Base-by-base conservation (phyloP, 2,329 filamentous ascomycete species). In the Triangularia setosa region DNA sequence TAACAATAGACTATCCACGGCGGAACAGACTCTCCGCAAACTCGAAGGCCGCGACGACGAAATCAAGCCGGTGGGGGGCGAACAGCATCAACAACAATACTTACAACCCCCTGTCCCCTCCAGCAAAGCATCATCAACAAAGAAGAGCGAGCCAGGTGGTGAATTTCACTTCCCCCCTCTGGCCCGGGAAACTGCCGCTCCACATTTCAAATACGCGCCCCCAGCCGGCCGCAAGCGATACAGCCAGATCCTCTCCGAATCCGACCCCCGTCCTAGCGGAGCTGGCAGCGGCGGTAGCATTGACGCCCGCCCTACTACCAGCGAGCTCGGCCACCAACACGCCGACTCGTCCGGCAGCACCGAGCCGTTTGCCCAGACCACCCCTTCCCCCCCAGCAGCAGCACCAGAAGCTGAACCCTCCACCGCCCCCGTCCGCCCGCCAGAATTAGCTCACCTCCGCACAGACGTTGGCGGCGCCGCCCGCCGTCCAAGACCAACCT, bases 91-190 rank as follows among this genome's bases (percentile, higher is more conserved):
- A 21, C 40, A 48, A 48, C 40, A 48, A 48, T 14, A 48, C 9
- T 48, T 23, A 21, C 40, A 48, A 6, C 40, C 40, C n/a, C 40
- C 40, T 21, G 40, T 56, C 62, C 18, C 61, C 6, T 74, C 76
- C 8, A 74, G 76, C 58, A 74, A 74, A 67, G 67, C 62, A 75
- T 75, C 60, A 62, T 72, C 18, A 60, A 56, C 33, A 70, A 78
- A 77, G 61, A 69, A 75, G 21, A 67, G 69, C 57, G 73, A 72
- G n/a, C 28, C 40, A 35, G 58, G 33, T 68, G 73, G 76, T 65
- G 79, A 81, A 55, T 88, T 88, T 70, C 86, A 87, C 72, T 88
- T 88, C 72, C 81, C 84, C n/a, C 80, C 82, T 8, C 72, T 83
- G 1, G 79, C 78, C 16, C 79, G 83, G 11, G 73, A 79, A 23